Conservation (phyloP, 2,329 filamentous ascomycete genomes). For the Blastomyces emzantsi region DNA sequence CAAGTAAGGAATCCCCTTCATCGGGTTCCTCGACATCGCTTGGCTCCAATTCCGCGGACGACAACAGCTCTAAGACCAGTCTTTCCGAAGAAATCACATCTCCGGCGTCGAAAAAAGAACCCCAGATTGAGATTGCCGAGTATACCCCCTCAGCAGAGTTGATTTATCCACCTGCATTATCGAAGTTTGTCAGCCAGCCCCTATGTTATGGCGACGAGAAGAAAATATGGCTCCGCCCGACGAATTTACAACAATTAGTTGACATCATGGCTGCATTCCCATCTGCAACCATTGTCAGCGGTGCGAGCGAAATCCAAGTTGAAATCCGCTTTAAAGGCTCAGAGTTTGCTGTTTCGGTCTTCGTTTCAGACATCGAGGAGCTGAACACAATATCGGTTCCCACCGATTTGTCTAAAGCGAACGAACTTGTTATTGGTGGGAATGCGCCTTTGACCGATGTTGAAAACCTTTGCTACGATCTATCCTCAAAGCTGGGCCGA, state of each 20-base stretch:
- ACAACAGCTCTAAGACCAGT: conserved; percentile 8
- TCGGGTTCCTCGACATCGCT: conserved; percentile 6
- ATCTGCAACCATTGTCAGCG: conserved; percentile 76
- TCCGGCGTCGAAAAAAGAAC: conserved; percentile 47
- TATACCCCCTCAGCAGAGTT: conserved; percentile 80
- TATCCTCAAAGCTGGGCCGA: conserved; percentile 60
- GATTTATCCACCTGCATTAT: conserved; percentile 73
- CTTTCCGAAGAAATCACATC: conserved; percentile 4
- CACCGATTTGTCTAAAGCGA: conserved; percentile 42
- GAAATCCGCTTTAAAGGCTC: conserved; percentile 88
- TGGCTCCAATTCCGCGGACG: conserved; percentile 1
- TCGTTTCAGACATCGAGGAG: conserved; percentile 76
- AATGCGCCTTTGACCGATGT: conserved; percentile 78
- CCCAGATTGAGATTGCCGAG: conserved; percentile 75
- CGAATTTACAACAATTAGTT: conserved; percentile 67
- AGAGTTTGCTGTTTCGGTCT: conserved; percentile 73
- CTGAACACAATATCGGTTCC: conserved; percentile 63
- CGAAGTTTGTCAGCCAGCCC: conserved; percentile 65
- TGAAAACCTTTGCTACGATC: conserved; percentile 63
- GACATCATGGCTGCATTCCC: conserved; percentile 74
- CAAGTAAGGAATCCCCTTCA: conserved; percentile 11
- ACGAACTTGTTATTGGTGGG: conserved; percentile 65
- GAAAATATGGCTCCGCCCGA: conserved; percentile 75
- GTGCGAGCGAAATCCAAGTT: conserved; percentile 84
- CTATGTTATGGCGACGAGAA: conserved; percentile 77